Evolutionary conservation across 2,329 filamentous ascomycete genomes (phyloP).

Genomic region (Byssoonygena ceratinophila): DNA sequence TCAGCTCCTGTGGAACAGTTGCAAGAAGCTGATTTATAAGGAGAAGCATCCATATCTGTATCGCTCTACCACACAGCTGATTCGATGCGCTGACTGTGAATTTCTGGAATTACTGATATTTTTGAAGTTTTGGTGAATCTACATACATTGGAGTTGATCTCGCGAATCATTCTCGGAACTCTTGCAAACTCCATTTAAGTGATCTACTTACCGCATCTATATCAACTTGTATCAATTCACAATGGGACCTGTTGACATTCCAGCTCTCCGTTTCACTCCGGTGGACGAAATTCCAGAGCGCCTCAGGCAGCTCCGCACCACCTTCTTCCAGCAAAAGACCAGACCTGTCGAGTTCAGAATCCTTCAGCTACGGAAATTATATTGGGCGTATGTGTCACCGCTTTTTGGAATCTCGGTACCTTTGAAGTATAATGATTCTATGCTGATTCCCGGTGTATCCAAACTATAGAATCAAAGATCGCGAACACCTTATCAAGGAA

Average conservation of each 20-base stretch:
- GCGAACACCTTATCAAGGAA: conserved; percentile 59
- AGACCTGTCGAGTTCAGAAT: conserved; percentile 72
- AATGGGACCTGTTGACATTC: conserved; percentile 25
- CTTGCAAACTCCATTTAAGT: no score
- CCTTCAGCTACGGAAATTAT: conserved; percentile 81
- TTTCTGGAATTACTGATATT: no score
- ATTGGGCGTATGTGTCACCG: conserved; percentile 60
- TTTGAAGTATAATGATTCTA: not conserved
- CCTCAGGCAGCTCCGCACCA: conserved; percentile 51
- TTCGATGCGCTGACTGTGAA: no score
- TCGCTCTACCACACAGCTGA: no score
- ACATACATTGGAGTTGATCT: not conserved
- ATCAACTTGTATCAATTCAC: not conserved
- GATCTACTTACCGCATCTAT: not conserved
- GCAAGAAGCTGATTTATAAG: not conserved
- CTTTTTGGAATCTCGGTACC: not conserved
- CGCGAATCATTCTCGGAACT: no score
- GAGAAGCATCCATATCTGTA: no score
- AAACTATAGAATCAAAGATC: conserved; percentile 54
- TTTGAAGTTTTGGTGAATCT: no score
- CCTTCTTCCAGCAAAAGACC: conserved; percentile 72
- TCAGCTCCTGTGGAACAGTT: not conserved
- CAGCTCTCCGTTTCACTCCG: conserved; percentile 50
- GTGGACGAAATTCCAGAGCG: conserved; percentile 55
- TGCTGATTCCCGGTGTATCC: conserved; percentile 13